Evolutionary conservation across 352 stramenopile species (phyloP).

Genomic region (Phytophthora fragariaefolia): DNA sequence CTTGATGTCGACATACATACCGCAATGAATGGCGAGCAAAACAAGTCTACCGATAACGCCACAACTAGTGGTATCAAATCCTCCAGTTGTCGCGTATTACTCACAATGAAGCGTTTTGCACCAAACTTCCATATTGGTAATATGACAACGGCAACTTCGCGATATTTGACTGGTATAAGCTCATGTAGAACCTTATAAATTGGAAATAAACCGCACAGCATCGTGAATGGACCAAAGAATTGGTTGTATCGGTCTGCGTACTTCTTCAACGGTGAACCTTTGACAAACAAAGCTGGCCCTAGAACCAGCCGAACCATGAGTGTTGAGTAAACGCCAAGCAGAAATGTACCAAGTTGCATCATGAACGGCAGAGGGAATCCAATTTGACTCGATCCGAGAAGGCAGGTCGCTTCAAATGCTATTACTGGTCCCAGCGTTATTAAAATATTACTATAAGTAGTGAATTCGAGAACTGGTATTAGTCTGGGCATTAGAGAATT

Average conservation of each 20-base stretch:
- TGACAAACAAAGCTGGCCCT: neutral
- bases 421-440: neutral
- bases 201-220: neutral
- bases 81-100: neutral
- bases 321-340: neutral
- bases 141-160: neutral
- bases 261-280: neutral
- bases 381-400: neutral
- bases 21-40: neutral
- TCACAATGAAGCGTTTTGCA: neutral
- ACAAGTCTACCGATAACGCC: neutral
- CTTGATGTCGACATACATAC: neutral
- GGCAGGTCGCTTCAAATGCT: neutral
- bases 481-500: neutral
- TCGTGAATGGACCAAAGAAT: neutral
- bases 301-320: neutral
- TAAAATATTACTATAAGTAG: neutral
- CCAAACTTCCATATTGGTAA: neutral
- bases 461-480: neutral
- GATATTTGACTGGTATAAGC: neutral
- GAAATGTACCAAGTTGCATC: conserved; percentile 2
- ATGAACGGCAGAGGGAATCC: conserved; percentile 17
- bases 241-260: neutral
- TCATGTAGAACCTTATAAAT: neutral
- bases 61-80: neutral